These are phyloP conservation scores for Sutorius australiensis DNA, from an alignment of 768 basidiomycete species.

Conservation along the genomic window DNA sequence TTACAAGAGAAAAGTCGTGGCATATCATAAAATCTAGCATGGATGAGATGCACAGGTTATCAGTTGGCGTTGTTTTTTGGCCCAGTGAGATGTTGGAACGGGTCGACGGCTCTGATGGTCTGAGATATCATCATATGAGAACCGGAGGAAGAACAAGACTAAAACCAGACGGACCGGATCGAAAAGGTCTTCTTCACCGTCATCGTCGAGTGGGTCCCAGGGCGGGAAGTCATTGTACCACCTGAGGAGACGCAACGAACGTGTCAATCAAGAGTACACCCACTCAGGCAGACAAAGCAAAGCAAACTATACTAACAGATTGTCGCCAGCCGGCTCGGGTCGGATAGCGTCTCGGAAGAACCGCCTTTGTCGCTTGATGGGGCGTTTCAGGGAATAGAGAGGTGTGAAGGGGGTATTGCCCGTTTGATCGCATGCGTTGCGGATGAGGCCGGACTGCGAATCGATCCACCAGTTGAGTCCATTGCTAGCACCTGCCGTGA, in stretches of 20 bases:
- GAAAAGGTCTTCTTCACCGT: conserved; percentile 21
- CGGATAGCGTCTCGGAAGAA: conserved; percentile 15
- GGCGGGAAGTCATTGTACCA: conserved; percentile 18
- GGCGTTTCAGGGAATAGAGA: conserved; percentile 18
- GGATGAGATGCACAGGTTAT: background rate
- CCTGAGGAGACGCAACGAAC: conserved; percentile 2
- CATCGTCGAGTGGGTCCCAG: conserved; percentile 28
- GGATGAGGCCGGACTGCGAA: conserved; percentile 14
- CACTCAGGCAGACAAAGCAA: background rate
- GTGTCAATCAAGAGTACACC: background rate
- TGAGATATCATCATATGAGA: conserved; percentile 4
- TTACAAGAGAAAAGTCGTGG: background rate
- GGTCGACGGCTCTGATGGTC: conserved; percentile 6
- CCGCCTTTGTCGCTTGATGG: conserved; percentile 2
- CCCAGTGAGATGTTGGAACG: conserved; percentile 1
- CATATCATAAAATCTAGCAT: background rate
- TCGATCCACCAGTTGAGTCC: conserved; percentile 20
- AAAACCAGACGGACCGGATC: conserved; percentile 12
- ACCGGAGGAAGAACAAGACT: background rate
- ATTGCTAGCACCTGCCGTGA: background rate
- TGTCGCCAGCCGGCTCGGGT: conserved; percentile 13
- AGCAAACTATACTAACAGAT: conserved; percentile 14
- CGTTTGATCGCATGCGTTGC: conserved; percentile 14
- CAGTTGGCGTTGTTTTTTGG: too few relatives aligned
- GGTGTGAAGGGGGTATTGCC: conserved; percentile 20